These are phyloP conservation scores for Phytophthora tentaculata DNA, from an alignment of 352 stramenopile species.

Conservation along the genomic window DNA sequence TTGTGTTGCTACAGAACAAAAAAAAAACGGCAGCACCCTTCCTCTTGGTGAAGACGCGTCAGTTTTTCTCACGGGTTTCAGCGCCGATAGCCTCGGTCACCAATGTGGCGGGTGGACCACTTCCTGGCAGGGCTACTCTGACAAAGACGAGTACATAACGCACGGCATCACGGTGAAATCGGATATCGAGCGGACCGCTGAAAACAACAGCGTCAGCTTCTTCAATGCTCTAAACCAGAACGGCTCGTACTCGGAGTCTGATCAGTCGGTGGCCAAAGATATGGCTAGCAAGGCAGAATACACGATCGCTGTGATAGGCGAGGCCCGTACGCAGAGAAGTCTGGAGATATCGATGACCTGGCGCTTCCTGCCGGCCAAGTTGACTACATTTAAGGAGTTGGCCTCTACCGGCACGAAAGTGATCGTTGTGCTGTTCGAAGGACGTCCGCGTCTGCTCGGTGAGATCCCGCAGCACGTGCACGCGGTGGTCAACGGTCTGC, in stretches of 20 bases:
- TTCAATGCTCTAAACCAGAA: background rate
- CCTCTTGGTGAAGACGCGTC: background rate
- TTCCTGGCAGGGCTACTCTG: background rate
- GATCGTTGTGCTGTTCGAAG: background rate
- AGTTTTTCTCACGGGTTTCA: background rate
- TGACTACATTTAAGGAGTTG: background rate
- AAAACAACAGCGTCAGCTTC: background rate
- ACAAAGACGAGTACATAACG: background rate
- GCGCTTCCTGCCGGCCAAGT: background rate
- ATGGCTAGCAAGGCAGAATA: background rate
- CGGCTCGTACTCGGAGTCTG: background rate
- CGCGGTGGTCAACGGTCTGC: background rate
- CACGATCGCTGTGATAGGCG: background rate
- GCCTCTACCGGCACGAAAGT: background rate
- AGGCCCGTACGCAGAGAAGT: background rate
- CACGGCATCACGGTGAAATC: background rate
- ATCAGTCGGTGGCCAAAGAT: background rate
- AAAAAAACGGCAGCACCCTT: background rate
- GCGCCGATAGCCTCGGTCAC: background rate
- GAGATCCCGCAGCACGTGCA: background rate
- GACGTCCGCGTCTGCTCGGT: background rate
- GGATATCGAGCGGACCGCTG: background rate
- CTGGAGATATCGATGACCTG: background rate
- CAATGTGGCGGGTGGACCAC: background rate
- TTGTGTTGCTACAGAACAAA: background rate